Evolutionary conservation across 257 asterid species (phyloP), one percentile per base, ranked within the genome.

Genomic region (Ligustrum vulgare): DNA sequence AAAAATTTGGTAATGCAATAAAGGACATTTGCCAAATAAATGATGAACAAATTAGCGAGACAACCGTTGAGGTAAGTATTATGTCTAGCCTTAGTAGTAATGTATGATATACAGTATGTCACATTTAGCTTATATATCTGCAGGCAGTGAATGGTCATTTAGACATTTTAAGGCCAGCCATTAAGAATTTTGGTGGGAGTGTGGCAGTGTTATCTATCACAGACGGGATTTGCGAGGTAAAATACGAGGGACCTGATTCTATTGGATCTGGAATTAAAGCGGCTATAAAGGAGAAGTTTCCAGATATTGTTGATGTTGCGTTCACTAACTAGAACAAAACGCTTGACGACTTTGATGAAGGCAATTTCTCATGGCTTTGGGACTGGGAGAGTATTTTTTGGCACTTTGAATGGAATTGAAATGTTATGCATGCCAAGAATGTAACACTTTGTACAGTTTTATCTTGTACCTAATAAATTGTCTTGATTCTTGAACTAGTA

Each of bases 231-330:
- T 94, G 98, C 73, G 62, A 34, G 4, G 97, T 92, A 5, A 85
- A 83, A 78, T 94, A 91, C 68, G 58, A 70, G 8, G 98, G 97
- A 20, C 97, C 97, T 0, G 94, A 88, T 22, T 88, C 97, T 25
- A 92, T 94, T 67, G 98, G 97, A 32, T 85, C 92, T 1, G 98
- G 97, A 33, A 67, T 94, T 77, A 92, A 88, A 84, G 98, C 97
- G 25, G 97, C 98, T 70, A 92, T 94, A 47, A 94, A 92, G 83
- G 98, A 94, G 90, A 92, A 74, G 81, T 92, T 92, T 80, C 93
- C 96, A 15, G 94, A 88, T 77, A 87, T 94, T 67, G 84, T 71
- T 72, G 86, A 87, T 84, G 93, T 94, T 23, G 88, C 83, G 77
- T 66, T 92, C 70, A 79, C 90, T 66, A 82, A 39, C 74, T 92